phyloP scores from a whole-genome alignment of 768 basidiomycete species.

The Trametes coccinea region DNA sequence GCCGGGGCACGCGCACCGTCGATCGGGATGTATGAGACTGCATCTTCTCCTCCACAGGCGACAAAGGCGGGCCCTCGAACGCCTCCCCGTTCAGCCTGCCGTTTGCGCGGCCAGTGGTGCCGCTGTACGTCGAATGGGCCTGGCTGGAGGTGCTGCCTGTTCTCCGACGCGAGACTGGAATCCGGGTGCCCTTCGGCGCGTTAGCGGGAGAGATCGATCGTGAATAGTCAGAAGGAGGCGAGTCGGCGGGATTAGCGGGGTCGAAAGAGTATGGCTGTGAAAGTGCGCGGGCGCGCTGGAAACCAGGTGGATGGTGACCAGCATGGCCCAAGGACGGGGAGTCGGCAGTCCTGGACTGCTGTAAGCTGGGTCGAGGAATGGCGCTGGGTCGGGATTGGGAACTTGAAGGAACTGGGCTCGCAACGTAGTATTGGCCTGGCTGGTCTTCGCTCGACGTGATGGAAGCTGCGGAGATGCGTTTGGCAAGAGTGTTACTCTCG shows the following conservation, averaged over 20 bases:
- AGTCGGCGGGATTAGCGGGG: constrained; percentile 37
- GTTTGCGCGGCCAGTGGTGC: constrained; percentile 34
- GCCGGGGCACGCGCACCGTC: constrained; percentile 34
- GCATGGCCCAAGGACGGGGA: constrained; percentile 18
- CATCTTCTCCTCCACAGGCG: constrained; percentile 30
- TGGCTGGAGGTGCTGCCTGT: constrained; percentile 45
- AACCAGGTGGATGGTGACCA: constrained; percentile 24
- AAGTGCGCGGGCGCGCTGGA: constrained; percentile 60
- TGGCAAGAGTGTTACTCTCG: constrained; percentile 77
- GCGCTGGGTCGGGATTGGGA: constrained; percentile 39
- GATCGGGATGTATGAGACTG: constrained; percentile 32
- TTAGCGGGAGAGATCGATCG: constrained; percentile 40
- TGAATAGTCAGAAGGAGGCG: constrained; percentile 29
- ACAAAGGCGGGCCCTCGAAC: constrained; percentile 31
- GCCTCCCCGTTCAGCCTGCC: constrained; percentile 27
- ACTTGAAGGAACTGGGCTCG: constrained; percentile 14
- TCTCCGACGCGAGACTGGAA: constrained; percentile 46
- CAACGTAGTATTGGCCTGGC: constrained; percentile 24
- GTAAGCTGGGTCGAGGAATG: constrained; percentile 49
- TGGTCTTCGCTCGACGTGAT: constrained; percentile 55
- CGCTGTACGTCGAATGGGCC: constrained; percentile 31
- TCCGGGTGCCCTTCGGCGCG: constrained; percentile 44
- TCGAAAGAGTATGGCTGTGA: constrained; percentile 60
- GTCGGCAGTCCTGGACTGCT: constrained; percentile 37
- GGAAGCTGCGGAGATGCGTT: constrained; percentile 75